Conservation (phyloP, 2,329 filamentous ascomycete genomes). For the Claviceps sp. region DNA sequence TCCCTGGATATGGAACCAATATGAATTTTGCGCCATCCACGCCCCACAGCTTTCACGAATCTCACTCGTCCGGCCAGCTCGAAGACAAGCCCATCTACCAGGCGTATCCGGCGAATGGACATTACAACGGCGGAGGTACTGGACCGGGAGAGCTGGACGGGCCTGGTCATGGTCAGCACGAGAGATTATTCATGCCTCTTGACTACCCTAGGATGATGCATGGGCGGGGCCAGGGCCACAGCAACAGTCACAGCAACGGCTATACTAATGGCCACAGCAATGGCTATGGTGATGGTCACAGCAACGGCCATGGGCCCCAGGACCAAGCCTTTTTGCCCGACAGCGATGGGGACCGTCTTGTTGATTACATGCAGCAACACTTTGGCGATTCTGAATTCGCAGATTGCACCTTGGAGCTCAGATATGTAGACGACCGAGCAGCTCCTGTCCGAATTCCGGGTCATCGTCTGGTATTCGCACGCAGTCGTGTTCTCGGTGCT, state of each 20-base stretch:
- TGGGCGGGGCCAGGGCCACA: conserved; percentile 9
- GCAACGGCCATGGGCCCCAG: conserved; percentile 13
- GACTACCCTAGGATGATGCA: conserved; percentile 21
- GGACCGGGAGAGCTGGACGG: conserved; percentile 17
- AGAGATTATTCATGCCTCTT: conserved; percentile 17
- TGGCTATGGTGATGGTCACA: too few species aligned
- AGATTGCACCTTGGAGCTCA: conserved; percentile 34
- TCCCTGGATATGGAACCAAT: conserved; percentile 18
- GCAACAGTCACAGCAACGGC: too few species aligned
- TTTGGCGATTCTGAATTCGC: conserved; percentile 20
- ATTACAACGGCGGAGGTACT: conserved; percentile 21
- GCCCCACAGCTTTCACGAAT: conserved; percentile 48
- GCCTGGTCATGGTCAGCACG: conserved; percentile 15
- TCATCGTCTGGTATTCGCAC: conserved; percentile 42
- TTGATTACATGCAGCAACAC: conserved; percentile 25
- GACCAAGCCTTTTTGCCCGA: conserved; percentile 14
- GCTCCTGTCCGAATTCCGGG: conserved; percentile 31
- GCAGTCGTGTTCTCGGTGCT: conserved; percentile 25
- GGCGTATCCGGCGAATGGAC: conserved; percentile 25
- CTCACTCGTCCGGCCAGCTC: conserved; percentile 39
- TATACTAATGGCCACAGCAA: too few species aligned
- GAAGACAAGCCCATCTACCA: conserved; percentile 30
- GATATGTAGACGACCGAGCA: conserved; percentile 26
- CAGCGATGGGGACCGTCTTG: conserved; percentile 24
- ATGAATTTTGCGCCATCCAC: conserved; percentile 37